Conservation (phyloP, 108 stramenopile genomes). For the Mediolabrus comicus region DNA sequence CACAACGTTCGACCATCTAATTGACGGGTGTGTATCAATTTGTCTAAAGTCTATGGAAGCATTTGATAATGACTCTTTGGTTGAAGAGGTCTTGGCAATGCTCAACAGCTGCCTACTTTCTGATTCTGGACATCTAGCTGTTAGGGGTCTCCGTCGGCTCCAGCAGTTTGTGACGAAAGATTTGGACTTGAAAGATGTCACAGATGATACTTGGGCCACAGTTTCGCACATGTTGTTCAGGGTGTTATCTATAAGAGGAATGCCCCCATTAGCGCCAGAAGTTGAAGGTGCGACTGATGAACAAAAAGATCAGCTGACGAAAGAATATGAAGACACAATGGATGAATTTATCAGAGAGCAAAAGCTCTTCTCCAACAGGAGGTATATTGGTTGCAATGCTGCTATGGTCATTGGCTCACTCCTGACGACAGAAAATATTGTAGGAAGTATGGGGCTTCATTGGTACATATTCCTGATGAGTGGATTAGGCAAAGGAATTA, state of each 20-base stretch:
- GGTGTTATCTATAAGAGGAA: conserved; percentile 61
- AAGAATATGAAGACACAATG: conserved; percentile 49
- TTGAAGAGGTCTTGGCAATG: conserved; percentile 83
- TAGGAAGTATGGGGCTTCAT: conserved; percentile 57
- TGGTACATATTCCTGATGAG: conserved; percentile 76
- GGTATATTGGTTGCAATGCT: conserved; percentile 81
- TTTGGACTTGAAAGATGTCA: conserved; percentile 47
- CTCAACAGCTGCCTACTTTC: conserved; percentile 81
- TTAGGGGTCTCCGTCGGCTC: conserved; percentile 68
- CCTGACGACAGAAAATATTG: conserved; percentile 61
- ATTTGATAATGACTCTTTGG: conserved; percentile 62
- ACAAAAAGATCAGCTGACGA: conserved; percentile 27
- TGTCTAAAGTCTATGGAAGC: conserved; percentile 61
- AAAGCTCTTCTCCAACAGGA: conserved; percentile 60
- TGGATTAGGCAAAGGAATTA: conserved; percentile 72
- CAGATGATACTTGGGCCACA: conserved; percentile 83
- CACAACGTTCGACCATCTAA: conserved; percentile 75
- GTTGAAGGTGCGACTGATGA: conserved; percentile 33
- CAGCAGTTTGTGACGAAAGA: conserved; percentile 76
- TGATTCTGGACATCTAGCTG: conserved; percentile 74
- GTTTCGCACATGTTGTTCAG: conserved; percentile 81
- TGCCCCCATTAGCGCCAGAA: conserved; percentile 47
- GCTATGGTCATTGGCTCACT: conserved; percentile 71
- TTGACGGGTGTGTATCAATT: conserved; percentile 79
- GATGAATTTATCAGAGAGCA: conserved; percentile 79